phyloP scores from a whole-genome alignment of 495 filamentous ascomycete genomes.

The Talaromyces thailandensis region DNA sequence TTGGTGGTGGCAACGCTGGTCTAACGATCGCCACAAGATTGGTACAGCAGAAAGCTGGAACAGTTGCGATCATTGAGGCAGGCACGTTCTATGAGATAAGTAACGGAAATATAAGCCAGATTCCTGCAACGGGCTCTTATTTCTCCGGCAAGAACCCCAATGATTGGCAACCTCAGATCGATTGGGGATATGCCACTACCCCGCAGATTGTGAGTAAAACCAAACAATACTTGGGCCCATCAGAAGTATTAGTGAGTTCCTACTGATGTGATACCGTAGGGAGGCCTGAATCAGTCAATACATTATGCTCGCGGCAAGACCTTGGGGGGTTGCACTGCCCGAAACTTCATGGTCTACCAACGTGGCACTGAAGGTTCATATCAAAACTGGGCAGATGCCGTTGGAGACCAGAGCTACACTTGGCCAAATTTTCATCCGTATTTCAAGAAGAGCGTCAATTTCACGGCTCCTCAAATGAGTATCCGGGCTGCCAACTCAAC shows the following conservation, averaged over 20 bases:
- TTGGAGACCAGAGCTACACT: conserved; percentile 45
- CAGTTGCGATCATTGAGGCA: conserved; percentile 47
- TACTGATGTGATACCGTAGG: background rate
- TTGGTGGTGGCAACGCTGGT: conserved; percentile 50
- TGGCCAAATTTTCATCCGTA: conserved; percentile 44
- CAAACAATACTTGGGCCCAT: background rate
- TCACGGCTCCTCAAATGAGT: conserved; percentile 38
- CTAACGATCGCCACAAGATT: conserved; percentile 40
- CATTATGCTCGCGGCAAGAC: conserved; percentile 25
- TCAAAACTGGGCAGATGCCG: conserved; percentile 46
- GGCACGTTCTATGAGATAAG: conserved; percentile 45
- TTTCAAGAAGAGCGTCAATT: conserved; percentile 41
- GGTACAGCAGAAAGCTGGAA: conserved; percentile 19
- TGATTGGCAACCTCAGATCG: conserved; percentile 24
- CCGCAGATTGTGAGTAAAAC: conserved; percentile 24
- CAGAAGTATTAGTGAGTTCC: too few species aligned
- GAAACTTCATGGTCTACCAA: conserved; percentile 45
- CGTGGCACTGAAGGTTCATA: conserved; percentile 31
- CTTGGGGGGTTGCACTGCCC: conserved; percentile 32
- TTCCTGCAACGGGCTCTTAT: conserved; percentile 25
- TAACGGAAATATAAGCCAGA: conserved; percentile 28
- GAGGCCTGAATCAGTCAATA: conserved; percentile 7
- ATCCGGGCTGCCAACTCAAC: conserved; percentile 32
- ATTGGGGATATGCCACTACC: conserved; percentile 41
- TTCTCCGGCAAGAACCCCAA: conserved; percentile 14